phyloP scores from a whole-genome alignment of 495 filamentous ascomycete genomes.

The Neurospora cerealis region DNA sequence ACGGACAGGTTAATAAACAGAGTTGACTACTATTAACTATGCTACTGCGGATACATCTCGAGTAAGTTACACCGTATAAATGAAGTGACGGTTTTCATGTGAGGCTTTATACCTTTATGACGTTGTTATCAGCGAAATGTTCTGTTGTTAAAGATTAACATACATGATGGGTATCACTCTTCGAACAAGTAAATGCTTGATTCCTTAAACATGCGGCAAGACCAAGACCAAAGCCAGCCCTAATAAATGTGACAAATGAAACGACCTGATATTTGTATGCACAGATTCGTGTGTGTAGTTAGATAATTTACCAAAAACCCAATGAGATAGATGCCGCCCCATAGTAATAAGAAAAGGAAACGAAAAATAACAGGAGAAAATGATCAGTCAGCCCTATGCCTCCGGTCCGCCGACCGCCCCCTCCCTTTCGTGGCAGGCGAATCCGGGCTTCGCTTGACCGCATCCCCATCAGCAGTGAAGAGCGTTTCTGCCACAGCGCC shows the following conservation, averaged over 20 bases:
- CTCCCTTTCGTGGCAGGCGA: not conserved
- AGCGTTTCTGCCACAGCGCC: not conserved
- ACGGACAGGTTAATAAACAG: not conserved
- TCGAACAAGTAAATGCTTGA: not conserved
- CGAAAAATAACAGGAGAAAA: not conserved
- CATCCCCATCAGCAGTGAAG: not conserved
- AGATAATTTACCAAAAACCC: not conserved
- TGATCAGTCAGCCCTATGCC: not conserved
- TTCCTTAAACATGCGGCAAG: not conserved
- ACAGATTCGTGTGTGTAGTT: not conserved
- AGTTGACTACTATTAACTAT: not conserved
- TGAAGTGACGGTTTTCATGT: not conserved
- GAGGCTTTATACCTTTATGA: not conserved
- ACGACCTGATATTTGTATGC: not conserved
- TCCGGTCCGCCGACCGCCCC: not conserved
- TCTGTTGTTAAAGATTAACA: not conserved
- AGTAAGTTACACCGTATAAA: not conserved
- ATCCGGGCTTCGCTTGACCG: not conserved
- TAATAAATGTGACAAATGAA: not conserved
- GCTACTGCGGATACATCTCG: not conserved
- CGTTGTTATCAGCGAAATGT: not conserved
- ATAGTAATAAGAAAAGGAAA: not conserved
- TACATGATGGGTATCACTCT: not conserved
- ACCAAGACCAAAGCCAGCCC: not conserved
- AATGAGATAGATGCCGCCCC: not conserved